These are phyloP conservation scores for Cladosporium austrohemisphaericum DNA, from an alignment of 2,329 filamentous ascomycete genomes.

Conservation along the genomic window DNA sequence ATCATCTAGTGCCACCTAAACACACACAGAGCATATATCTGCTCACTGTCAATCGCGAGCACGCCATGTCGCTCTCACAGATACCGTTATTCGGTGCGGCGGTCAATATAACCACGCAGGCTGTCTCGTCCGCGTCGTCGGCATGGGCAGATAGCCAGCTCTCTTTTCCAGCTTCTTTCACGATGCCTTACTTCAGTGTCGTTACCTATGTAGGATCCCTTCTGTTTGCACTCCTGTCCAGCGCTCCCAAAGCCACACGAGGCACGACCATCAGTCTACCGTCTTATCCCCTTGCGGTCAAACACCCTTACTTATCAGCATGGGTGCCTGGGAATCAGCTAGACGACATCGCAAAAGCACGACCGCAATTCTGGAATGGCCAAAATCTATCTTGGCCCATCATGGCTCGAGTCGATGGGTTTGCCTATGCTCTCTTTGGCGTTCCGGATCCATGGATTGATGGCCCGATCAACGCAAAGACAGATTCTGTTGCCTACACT, in stretches of 20 bases:
- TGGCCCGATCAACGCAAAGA: constrained; percentile 20
- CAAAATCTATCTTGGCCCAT: constrained; percentile 33
- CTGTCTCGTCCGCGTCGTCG: too few relatives aligned
- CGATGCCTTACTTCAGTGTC: background rate
- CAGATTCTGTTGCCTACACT: constrained; percentile 28
- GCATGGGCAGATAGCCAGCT: background rate
- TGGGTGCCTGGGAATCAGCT: constrained; percentile 33
- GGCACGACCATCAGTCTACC: constrained; percentile 13
- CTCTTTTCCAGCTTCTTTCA: background rate
- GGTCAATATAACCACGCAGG: background rate
- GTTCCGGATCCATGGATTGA: constrained; percentile 20
- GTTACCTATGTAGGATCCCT: background rate
- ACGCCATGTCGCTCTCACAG: background rate
- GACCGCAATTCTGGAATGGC: constrained; percentile 35
- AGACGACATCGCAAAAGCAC: constrained; percentile 23
- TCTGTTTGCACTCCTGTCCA: background rate
- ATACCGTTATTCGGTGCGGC: background rate
- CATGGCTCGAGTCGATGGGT: constrained; percentile 31
- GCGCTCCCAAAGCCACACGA: background rate
- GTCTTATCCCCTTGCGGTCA: constrained; percentile 30
- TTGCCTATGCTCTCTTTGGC: constrained; percentile 33
- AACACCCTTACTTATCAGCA: constrained; percentile 33
- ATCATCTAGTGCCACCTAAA: too few relatives aligned
- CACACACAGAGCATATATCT: too few relatives aligned
- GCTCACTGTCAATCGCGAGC: too few relatives aligned